Percentiles rank a stretch among this genome's conserved stretches.
These are phyloP conservation scores for Aureobasidium mangrovei DNA, from an alignment of 2,329 filamentous ascomycete genomes.

Conservation along the genomic window DNA sequence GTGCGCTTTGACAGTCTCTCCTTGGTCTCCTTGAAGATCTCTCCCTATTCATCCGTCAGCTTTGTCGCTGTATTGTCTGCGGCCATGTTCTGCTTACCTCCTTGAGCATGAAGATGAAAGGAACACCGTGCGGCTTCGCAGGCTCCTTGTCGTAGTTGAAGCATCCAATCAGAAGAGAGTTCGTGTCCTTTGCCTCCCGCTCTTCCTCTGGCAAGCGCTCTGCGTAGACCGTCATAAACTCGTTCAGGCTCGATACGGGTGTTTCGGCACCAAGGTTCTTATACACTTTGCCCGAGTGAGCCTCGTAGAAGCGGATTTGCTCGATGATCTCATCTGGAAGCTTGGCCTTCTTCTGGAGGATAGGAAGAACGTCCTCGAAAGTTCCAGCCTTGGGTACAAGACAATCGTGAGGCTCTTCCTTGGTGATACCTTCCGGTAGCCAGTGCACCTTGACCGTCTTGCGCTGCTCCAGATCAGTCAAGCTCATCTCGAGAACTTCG, in stretches of 20 bases:
- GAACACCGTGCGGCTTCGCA: conserved; percentile 73
- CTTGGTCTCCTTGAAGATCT: conserved; percentile 84
- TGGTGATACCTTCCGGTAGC: conserved; percentile 82
- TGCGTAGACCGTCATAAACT: conserved; percentile 74
- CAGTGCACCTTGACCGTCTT: conserved; percentile 76
- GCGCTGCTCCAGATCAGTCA: conserved; percentile 88
- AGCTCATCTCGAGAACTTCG: conserved; percentile 86
- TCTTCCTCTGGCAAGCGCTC: conserved; percentile 71
- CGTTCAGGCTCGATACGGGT: conserved; percentile 71
- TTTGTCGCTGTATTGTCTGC: neutral
- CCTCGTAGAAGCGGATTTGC: conserved; percentile 73
- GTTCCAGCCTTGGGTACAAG: conserved; percentile 81
- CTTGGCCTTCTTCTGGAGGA: conserved; percentile 70
- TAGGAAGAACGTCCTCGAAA: conserved; percentile 67
- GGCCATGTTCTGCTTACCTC: conserved; percentile 47
- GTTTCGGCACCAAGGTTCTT: conserved; percentile 64
- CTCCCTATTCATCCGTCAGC: conserved; percentile 46
- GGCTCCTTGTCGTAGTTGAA: conserved; percentile 93
- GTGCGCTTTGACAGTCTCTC: conserved; percentile 88
- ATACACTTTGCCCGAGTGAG: conserved; percentile 72
- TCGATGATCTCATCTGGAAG: conserved; percentile 67
- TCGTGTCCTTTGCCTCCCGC: conserved; percentile 45
- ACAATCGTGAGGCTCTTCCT: conserved; percentile 78
- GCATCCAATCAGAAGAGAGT: conserved; percentile 62
- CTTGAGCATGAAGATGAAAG: conserved; percentile 82